Conservation (phyloP, 192 early-diverging fungal species). For the Entophlyctis luteolus region DNA sequence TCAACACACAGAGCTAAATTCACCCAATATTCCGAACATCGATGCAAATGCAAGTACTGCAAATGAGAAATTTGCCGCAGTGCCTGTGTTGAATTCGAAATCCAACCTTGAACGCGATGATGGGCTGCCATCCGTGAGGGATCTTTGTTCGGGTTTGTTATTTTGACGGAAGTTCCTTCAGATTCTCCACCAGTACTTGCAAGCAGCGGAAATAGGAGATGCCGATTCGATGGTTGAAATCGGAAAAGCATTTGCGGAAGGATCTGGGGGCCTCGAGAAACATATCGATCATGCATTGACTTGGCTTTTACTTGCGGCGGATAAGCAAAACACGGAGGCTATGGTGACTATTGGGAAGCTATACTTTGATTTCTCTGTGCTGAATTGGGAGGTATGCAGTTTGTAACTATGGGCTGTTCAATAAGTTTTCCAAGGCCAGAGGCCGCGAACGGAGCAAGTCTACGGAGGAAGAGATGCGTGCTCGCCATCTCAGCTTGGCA, state of each 20-base stretch:
- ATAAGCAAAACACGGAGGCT: neutral
- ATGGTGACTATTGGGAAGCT: constrained; percentile 12
- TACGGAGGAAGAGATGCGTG: too few relatives aligned
- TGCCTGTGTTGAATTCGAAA: too few relatives aligned
- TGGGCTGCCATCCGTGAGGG: too few relatives aligned
- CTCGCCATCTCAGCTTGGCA: neutral
- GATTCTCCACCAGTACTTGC: constrained; percentile 2
- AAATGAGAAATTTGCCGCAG: too few relatives aligned
- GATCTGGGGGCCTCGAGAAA: constrained; percentile 6
- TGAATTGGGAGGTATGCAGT: constrained; percentile 21
- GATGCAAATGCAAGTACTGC: too few relatives aligned
- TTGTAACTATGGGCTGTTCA: neutral
- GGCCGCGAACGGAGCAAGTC: too few relatives aligned
- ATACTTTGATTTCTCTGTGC: neutral
- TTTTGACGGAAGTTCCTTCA: neutral
- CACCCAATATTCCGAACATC: too few relatives aligned
- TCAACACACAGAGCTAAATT: too few relatives aligned
- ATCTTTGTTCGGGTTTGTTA: too few relatives aligned
- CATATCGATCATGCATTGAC: constrained; percentile 3
- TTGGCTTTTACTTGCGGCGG: constrained; percentile 9
- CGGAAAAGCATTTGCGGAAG: constrained; percentile 13
- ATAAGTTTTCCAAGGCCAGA: too few relatives aligned
- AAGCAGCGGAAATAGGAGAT: constrained; percentile 23
- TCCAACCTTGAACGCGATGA: too few relatives aligned
- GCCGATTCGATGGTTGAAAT: constrained; percentile 14